Base-by-base conservation (phyloP, 495 filamentous ascomycete species). In the Aspergillus sclerotioniger region DNA sequence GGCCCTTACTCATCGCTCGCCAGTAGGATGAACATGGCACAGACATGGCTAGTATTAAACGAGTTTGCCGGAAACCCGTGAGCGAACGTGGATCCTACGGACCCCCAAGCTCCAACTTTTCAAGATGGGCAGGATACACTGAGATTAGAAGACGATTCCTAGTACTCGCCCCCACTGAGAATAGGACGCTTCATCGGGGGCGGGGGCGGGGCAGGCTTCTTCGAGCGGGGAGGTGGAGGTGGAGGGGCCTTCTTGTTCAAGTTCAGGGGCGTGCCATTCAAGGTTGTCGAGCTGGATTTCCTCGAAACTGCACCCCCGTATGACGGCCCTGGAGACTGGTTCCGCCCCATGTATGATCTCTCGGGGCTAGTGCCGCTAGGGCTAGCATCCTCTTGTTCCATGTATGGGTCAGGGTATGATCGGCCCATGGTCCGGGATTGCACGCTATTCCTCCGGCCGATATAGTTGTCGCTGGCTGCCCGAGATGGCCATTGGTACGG, bases 221-320 rank as follows among this genome's bases (percentile, higher is more conserved):
- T 92, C 12, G 84, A 74, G 61, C 89, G 77, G n/a, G 90, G 90
- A 12, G 90, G 90, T 20, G 90, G 90, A 35, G 90, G 90, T 7
- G 90, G 90, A 35, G 90, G 87, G 8, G 82, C 84, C 71, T 90
- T 91, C 75, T 89, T 89, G 21, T 65, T 51, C 17, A 71, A 88
- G 20, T 65, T 51, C 17, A 71, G 63, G 59, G 72, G 72, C 33
- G 69, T 63, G 15, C 69, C 58, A 59, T 79, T 80, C 56, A 78
- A 44, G 29, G 73, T 78, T 28, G 76, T 76, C 57, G 77, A 70
- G 63, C 81, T 80, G 54, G 82, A 78, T 56, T 77, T 82, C 37
- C 82, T 80, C 21, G 84, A 84, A 45, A 79, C 76, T 46, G 80
- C 67, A 66, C 84, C 86, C 32, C 81, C 84, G 58, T 82, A 76